A percentile compares a stretch with the other conserved stretches of the same genome.
Conservation (phyloP, 116 monocot species). For the Posidonia oceanica region DNA sequence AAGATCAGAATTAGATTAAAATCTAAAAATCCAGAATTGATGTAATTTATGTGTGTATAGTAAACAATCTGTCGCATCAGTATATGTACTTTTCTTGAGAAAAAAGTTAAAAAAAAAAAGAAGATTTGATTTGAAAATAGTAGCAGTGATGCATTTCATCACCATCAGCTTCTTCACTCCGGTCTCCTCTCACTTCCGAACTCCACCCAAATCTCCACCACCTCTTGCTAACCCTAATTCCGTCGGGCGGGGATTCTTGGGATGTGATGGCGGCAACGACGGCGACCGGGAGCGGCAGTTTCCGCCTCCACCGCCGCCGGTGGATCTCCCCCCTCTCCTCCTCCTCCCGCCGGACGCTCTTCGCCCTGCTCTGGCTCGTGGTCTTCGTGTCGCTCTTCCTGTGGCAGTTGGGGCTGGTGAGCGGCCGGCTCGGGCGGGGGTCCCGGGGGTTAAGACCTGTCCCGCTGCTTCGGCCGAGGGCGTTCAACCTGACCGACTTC, state of each 20-base stretch:
- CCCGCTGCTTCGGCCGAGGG: conserved; percentile 24
- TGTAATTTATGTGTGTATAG: too few relatives aligned
- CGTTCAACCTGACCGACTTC: conserved; percentile 67
- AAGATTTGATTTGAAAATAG: too few relatives aligned
- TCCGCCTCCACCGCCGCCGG: conserved; percentile 9
- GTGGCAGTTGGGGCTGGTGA: conserved; percentile 30
- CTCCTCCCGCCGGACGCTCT: conserved; percentile 18
- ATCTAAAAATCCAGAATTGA: too few relatives aligned
- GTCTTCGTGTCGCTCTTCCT: conserved; percentile 38
- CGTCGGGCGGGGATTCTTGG: too few relatives aligned
- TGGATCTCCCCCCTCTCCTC: conserved; percentile 11
- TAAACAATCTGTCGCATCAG: too few relatives aligned
- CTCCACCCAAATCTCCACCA: background rate
- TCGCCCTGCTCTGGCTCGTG: conserved; percentile 41
- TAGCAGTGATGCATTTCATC: too few relatives aligned
- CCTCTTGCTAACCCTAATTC: background rate
- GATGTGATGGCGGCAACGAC: too few relatives aligned
- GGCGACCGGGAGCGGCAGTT: background rate
- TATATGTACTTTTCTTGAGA: too few relatives aligned
- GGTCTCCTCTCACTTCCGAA: background rate
- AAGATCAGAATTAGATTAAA: too few relatives aligned
- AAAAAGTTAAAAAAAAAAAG: too few relatives aligned
- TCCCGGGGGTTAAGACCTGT: conserved; percentile 8
- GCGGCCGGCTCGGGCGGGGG: conserved; percentile 4
- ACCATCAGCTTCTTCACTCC: too few relatives aligned